Base-by-base conservation (phyloP, 2,329 filamentous ascomycete species). In the Cytospora schulzeri region DNA sequence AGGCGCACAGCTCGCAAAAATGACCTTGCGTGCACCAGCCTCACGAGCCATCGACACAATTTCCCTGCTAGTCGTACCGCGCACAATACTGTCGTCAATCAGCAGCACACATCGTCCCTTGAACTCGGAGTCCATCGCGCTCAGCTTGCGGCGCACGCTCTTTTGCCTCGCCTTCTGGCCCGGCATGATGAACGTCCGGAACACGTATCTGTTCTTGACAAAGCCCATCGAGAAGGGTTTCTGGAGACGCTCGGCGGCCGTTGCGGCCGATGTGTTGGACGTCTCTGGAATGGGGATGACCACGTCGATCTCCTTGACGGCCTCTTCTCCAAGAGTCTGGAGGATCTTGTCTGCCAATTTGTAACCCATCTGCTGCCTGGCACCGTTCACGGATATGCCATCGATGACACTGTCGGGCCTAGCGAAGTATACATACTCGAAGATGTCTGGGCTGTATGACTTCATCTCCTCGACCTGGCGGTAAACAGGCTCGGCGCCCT, bases 61-160 rank as follows among this genome's bases (percentile, higher is more conserved):
- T 74, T 93, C 91, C 55, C 88, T 81, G 66, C 86, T 90, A 4
- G 92, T 96, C 0, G 91, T 96, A 57, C 93, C 93, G 45, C 93
- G 86, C 5, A 97, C 93, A 65, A 97, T 92, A 70, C 88, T 92
- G 77, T 97, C 94, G 70, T 97, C 94, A 1, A 97, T 91, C 0
- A 98, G 80, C 14, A 93, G 82, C 9, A 98, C 90, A 65, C 89
- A 91, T 71, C 90, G 89, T 69, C 85, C 91, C 64, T 88, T 82
- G 77, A 97, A 97, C 74, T 97, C 93, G 45, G 89, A 88, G 29
- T 88, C 86, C 77, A 97, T 96, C 24, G 93, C 87, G 66, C 91
- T 94, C 48, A 98, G 83, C 79, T 98, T 98, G 57, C 93, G 87
- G 4, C 94, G 89, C 12, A 98, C 92, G 69, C 92, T 90, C 78